A percentile compares a stretch with the other conserved stretches of the same genome.
These are phyloP conservation scores for Nothophoma quercina DNA, from an alignment of 2,329 filamentous ascomycete species.

Conservation along the genomic window DNA sequence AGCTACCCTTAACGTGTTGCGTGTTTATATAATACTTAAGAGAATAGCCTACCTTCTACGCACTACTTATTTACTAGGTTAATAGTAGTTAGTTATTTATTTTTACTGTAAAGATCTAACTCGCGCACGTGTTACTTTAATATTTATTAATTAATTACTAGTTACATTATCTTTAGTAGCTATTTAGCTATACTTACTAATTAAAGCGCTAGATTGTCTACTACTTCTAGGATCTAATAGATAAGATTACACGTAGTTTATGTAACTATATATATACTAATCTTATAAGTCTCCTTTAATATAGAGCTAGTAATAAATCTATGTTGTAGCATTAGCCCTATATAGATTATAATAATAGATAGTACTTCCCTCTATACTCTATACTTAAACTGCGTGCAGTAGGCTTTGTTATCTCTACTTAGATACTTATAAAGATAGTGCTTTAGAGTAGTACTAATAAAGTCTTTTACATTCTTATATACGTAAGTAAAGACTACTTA, in stretches of 20 bases:
- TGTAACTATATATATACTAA: neutral
- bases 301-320: neutral
- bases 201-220: neutral
- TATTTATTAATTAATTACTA: neutral
- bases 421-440: too few species aligned
- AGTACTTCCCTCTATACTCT: too few species aligned
- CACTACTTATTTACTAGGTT: neutral
- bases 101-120: neutral
- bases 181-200: neutral
- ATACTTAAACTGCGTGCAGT: too few species aligned
- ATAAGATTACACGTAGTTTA: neutral
- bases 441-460: too few species aligned
- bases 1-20: neutral
- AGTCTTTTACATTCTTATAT: too few species aligned
- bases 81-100: neutral
- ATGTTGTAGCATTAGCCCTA: too few species aligned
- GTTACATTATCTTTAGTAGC: neutral
- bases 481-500: too few species aligned
- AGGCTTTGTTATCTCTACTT: too few species aligned
- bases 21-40: neutral
- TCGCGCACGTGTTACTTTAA: neutral
- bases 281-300: conserved; percentile 1
- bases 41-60: neutral
- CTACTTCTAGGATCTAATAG: neutral
- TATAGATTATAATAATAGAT: too few species aligned